Evolutionary conservation across 2,329 filamentous ascomycete species (phyloP).

Genomic region (Epichloe gansuensis): DNA sequence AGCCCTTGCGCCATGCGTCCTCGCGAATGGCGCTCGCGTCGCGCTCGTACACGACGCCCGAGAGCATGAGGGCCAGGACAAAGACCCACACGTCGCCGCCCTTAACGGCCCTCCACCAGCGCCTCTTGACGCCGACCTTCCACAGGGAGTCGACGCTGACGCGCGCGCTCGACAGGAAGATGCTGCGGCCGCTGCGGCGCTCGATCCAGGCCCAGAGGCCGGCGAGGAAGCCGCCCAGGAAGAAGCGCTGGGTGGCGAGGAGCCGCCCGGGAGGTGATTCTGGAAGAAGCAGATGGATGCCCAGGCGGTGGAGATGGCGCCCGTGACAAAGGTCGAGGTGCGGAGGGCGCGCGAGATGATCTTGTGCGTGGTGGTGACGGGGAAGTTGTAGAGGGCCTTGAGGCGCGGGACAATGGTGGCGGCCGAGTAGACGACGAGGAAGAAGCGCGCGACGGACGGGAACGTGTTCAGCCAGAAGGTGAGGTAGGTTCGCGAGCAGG

Average conservation of each 20-base stretch:
- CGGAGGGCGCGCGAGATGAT: conserved; percentile 60
- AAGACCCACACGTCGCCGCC: conserved; percentile 81
- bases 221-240: conserved; percentile 74
- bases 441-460: conserved; percentile 64
- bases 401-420: conserved; percentile 56
- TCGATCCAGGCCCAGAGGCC: conserved; percentile 79
- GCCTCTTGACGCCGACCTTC: conserved; percentile 86
- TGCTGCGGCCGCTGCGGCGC: conserved; percentile 46
- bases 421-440: conserved; percentile 61
- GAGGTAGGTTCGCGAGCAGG: conserved; percentile 75
- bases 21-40: conserved; percentile 58
- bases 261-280: conserved; percentile 56
- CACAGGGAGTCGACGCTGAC: conserved; percentile 73
- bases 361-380: conserved; percentile 51
- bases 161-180: conserved; percentile 70
- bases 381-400: conserved; percentile 55
- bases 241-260: conserved; percentile 76
- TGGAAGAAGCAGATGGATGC: conserved; percentile 85
- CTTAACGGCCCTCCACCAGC: conserved; percentile 74
- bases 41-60: conserved; percentile 66
- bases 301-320: conserved; percentile 79
- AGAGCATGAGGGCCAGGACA: conserved; percentile 62
- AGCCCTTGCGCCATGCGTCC: conserved; percentile 53
- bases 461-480: conserved; percentile 81
- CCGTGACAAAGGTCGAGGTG: conserved; percentile 62